Evolutionary conservation across 2,329 filamentous ascomycete species (phyloP), one percentile per base, ranked within the genome.

Genomic region (Arthroderma sp.): DNA sequence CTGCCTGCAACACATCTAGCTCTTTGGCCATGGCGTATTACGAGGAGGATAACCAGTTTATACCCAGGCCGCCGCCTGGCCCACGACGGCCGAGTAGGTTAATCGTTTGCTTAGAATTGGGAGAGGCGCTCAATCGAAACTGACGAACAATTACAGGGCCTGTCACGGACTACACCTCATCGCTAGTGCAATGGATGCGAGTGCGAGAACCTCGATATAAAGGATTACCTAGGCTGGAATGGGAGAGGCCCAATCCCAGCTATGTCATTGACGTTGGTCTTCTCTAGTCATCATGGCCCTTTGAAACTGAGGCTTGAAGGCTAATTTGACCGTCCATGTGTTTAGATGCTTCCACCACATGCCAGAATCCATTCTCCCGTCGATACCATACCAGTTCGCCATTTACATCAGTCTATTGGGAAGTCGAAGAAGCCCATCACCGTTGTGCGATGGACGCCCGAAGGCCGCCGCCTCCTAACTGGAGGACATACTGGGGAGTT

Each of bases 381-480:
- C 47, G 87, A 95, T 61, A 83, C 85, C 1, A 83, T 98, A 38
- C 89, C 91, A 8, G 84, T 85, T n/a, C 89, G 91, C 56, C 88
- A 95, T 60, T 75, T 98, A 36, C 91, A 98, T 61, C 93, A 91
- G n/a, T 96, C 91, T 0, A 76, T 96, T 5, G 96, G 96, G 68
- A 98, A 98, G 61, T 88, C 94, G 57, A 94, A 94, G 59, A 91
- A 96, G 55, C 91, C 91, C 1, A 85, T 98, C 58, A 96, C 95
- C 52, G 85, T 96, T 6, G 89, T 98, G 36, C 78, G 86, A 62
- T 98, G 91, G 91, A 98, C 93, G 10, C 91, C 91, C 5, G 91
- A 98, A 64, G 91, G 91, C 29, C 81, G 91, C 49, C 75, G 91
- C 53, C 69, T 98, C 46, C 73, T 98, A 60, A 96, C 91, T 0